Base-by-base conservation (phyloP, 306 rosid genomes). In the Fragaria vesca region DNA sequence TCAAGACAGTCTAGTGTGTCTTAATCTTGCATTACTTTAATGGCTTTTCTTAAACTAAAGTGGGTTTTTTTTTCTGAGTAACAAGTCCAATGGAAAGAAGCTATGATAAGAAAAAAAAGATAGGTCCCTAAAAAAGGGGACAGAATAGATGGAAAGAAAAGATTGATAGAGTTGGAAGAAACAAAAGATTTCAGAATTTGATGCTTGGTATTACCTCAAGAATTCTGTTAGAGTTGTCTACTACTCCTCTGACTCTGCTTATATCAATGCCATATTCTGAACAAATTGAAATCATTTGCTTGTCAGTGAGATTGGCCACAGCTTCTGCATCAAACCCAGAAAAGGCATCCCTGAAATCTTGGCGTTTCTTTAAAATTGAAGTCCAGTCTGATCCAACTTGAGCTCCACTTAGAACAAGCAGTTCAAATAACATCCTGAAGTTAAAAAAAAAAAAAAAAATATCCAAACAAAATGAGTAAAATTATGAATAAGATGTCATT, bases 321-420 rank as follows among this genome's bases (percentile, higher is more conserved):
- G 70, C 85, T 82, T 91, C 93, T 69, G 98, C 89, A 81, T 90
- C 93, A 86, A 96, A 96, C 67, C 84, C 93, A 55, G 97, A 88
- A 80, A 96, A 93, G 70, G 96, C 99, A 72, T 83, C 83, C 91
- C 98, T 91, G 87, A 91, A 91, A 78, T 91, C 87, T 78, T 78
- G 91, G 52, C 99, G 97, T 88, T 88, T 93, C 87, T 93, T 96
- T 82, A 96, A 84, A 75, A 91, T 96, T 76, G 97, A 87, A 78
- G 98, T 96, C 99, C 99, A 96, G 79, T 93, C 99, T 55, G 97
- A 96, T 79, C 98, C 99, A 85, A 96, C 99, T 81, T 96, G 99
- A 74, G 98, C 99, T 36, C 90, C 99, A 60, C 97, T 88, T 28
- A 95, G 76, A 76, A 91, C 89, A 66, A 96, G 88, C 78, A 96